Percentiles rank a stretch among this genome's conserved stretches.
Conservation (phyloP, 2,329 filamentous ascomycete species). For the Pseudogymnoascus sp. region DNA sequence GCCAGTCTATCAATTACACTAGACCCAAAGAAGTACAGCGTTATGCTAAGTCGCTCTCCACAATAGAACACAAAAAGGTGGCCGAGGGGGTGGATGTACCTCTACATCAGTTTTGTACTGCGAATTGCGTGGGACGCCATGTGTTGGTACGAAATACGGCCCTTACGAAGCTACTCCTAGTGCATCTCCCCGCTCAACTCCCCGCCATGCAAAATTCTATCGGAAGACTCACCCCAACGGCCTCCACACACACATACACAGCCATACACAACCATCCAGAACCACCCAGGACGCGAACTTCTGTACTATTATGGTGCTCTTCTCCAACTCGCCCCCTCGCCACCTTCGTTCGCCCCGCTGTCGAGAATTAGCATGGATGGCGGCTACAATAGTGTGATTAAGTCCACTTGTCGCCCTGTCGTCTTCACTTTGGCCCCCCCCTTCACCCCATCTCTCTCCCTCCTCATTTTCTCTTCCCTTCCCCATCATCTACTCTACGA, state of each 20-base stretch:
- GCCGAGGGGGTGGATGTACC: not conserved
- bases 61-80: slow-evolving; percentile 2
- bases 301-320: not conserved
- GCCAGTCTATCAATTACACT: not conserved
- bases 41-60: not conserved
- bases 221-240: not conserved
- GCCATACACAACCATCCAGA: no score
- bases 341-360: not conserved
- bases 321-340: not conserved
- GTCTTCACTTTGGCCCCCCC: not conserved
- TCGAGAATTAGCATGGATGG: not conserved
- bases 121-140: not conserved
- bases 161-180: not conserved
- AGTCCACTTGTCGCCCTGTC: not conserved
- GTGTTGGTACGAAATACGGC: not conserved
- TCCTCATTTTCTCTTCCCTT: slow-evolving; percentile 1
- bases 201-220: slow-evolving; percentile 3
- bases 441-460: not conserved
- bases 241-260: not conserved
- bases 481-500: slow-evolving; percentile 3
- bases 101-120: not conserved
- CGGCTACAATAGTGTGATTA: not conserved
- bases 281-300: not conserved
- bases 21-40: not conserved
- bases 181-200: not conserved